A percentile compares a stretch with the other conserved stretches of the same genome.
Conservation (phyloP, 1,139 yeast species). For the Martiniozyma asiatica region DNA sequence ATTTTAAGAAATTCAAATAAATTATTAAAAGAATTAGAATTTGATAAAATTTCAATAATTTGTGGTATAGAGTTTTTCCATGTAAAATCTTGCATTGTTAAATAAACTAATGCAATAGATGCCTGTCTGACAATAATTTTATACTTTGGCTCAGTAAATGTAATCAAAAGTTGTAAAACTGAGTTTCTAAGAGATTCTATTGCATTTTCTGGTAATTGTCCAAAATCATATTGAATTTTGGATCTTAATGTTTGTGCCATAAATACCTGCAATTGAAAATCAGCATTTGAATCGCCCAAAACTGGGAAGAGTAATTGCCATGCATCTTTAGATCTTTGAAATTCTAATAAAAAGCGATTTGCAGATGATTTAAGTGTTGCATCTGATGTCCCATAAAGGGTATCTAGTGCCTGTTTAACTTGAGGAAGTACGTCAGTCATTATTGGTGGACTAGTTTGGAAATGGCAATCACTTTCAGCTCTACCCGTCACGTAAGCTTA, state of each 20-base stretch:
- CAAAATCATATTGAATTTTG: constrained; percentile 71
- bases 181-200: constrained; percentile 49
- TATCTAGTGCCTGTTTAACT: constrained; percentile 38
- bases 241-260: constrained; percentile 86
- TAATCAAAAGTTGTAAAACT: constrained; percentile 40
- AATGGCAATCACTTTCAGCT: too few relatives aligned
- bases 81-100: constrained; percentile 60
- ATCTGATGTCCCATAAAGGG: constrained; percentile 45
- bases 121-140: constrained; percentile 67
- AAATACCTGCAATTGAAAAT: constrained; percentile 64
- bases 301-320: constrained; percentile 39
- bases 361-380: constrained; percentile 42
- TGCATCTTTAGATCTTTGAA: constrained; percentile 69
- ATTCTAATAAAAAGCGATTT: constrained; percentile 55
- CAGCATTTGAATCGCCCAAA: constrained; percentile 20
- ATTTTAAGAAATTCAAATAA: constrained; percentile 72
- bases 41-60: constrained; percentile 41
- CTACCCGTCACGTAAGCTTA: too few relatives aligned
- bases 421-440: constrained; percentile 7
- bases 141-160: constrained; percentile 15
- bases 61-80: constrained; percentile 72
- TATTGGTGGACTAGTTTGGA: too few relatives aligned
- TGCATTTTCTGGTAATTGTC: constrained; percentile 53
- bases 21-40: constrained; percentile 27
- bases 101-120: constrained; percentile 67